A percentile compares a stretch with the other conserved stretches of the same genome.
Conservation (phyloP, 225 moss, liverwort and hornwort genomes). For the Ulota crispa region DNA sequence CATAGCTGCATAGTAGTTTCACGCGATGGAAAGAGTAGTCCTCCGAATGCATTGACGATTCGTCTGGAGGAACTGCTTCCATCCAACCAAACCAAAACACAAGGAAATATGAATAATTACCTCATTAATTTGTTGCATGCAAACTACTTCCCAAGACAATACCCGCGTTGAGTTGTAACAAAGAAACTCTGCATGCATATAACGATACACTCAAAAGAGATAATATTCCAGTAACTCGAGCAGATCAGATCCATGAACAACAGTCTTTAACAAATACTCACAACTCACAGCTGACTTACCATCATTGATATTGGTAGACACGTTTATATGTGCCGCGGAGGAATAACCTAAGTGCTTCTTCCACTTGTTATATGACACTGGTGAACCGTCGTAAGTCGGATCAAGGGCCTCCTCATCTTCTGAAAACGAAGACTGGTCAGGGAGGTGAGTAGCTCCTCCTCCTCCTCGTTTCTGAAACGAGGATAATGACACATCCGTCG, state of each 20-base stretch:
- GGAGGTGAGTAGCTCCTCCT: constrained; percentile 46
- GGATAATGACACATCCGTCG: constrained; percentile 46
- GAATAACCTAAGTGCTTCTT: constrained; percentile 41
- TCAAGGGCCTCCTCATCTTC: constrained; percentile 77
- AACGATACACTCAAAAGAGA: too few relatives aligned
- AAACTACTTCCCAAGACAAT: too few relatives aligned
- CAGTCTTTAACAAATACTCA: too few relatives aligned
- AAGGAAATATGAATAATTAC: background rate
- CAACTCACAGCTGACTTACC: constrained; percentile 53
- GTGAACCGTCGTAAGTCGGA: constrained; percentile 54
- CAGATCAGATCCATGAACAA: too few relatives aligned
- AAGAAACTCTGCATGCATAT: too few relatives aligned
- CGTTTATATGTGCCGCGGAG: constrained; percentile 48
- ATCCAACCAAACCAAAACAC: constrained; percentile 19
- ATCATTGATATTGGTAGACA: constrained; percentile 54
- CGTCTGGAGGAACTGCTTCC: constrained; percentile 57
- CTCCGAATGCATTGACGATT: constrained; percentile 72
- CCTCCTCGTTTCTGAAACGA: constrained; percentile 57
- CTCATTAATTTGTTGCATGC: too few relatives aligned
- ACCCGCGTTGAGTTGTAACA: too few relatives aligned
- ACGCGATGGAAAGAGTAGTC: constrained; percentile 72
- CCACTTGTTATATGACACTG: constrained; percentile 57
- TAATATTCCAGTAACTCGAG: too few relatives aligned
- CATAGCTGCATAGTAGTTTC: constrained; percentile 97
- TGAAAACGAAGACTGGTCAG: constrained; percentile 53